Evolutionary conservation across 2,329 filamentous ascomycete species (phyloP).

Genomic region (Parascedosporium putredinis): DNA sequence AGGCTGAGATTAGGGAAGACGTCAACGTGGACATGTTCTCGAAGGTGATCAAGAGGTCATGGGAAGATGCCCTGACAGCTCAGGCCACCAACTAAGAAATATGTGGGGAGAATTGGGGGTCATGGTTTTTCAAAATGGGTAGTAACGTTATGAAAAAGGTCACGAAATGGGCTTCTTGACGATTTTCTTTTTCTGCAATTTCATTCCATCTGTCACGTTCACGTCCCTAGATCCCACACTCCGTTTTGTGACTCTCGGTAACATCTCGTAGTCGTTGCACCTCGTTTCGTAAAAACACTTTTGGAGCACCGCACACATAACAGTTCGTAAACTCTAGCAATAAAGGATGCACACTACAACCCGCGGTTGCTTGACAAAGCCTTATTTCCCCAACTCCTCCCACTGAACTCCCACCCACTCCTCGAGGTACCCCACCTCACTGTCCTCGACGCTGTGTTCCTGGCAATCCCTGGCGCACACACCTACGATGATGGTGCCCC

Average conservation of each 20-base stretch:
- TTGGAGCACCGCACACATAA: too few species aligned
- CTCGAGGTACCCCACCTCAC: slow-evolving; percentile 69
- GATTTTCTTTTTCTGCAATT: slow-evolving; percentile 3
- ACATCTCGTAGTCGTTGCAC: too few species aligned
- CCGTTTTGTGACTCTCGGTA: too few species aligned
- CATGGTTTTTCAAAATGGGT: not conserved
- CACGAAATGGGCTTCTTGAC: not conserved
- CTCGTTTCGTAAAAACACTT: too few species aligned
- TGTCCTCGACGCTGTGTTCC: slow-evolving; percentile 44
- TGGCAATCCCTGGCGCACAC: slow-evolving; percentile 76
- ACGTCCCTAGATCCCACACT: too few species aligned
- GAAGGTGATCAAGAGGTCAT: slow-evolving; percentile 70
- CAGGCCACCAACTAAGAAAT: not conserved
- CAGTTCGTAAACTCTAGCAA: too few species aligned
- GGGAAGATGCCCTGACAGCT: slow-evolving; percentile 49
- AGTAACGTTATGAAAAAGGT: not conserved
- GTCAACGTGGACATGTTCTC: slow-evolving; percentile 84
- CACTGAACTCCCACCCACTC: slow-evolving; percentile 98
- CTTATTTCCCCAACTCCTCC: slow-evolving; percentile 58
- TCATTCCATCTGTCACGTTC: not conserved
- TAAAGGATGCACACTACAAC: not conserved
- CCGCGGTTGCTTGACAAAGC: not conserved
- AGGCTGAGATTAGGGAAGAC: slow-evolving; percentile 88
- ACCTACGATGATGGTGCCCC: slow-evolving; percentile 83
- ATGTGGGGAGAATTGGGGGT: not conserved